Base-by-base conservation (phyloP, 331 rosid genomes). In the Erythrophleum ivorense region DNA sequence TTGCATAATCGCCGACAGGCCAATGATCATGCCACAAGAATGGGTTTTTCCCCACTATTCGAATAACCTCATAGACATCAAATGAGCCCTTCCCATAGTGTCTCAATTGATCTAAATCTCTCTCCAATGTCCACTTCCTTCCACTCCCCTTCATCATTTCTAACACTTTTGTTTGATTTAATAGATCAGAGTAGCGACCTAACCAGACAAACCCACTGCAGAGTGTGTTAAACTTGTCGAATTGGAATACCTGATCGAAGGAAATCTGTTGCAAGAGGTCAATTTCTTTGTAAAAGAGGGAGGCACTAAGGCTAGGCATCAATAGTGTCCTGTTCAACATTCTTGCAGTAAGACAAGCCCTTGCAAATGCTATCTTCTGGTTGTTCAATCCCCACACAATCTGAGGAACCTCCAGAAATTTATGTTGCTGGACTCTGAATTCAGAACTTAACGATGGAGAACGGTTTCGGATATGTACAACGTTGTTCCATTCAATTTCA, bases 1-100 rank as follows among this genome's bases (percentile, higher is more conserved):
- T 87, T 2, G 97, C 98, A 54, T 95, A 93, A 80, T 91, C 95
- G 85, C 86, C 89, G 68, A 91, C 92, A 34, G 97, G 91, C 99
- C 99, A 95, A 86, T 93, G 99, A 82, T 95, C 99, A 41, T 93
- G 99, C 99, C 99, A 95, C 64, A 95, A 71, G 85, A 95, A 95
- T 0, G 99, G 99, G 78, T 95, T 91, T 48, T 93, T 95, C 24
- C 98, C 99, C 9, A 88, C 91, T 33, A 95, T 87, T 69, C 60
- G 86, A 43, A 95, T 87, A 0, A 91, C 91, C 85, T 95, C 97
- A 6, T 88, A 31, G 1, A 73, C 85, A 83, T 87, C 94, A 43
- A 85, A 82, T 0, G 91, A 76, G 40, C 85, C 89, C 66, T 34
- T 80, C 24, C 86, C 80, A 71, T 87, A 87, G 81, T 89, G 82